Evolutionary conservation across 106 monocot species (phyloP), one percentile per base, ranked within the genome.

Genomic region (Phalaenopsis equestris): DNA sequence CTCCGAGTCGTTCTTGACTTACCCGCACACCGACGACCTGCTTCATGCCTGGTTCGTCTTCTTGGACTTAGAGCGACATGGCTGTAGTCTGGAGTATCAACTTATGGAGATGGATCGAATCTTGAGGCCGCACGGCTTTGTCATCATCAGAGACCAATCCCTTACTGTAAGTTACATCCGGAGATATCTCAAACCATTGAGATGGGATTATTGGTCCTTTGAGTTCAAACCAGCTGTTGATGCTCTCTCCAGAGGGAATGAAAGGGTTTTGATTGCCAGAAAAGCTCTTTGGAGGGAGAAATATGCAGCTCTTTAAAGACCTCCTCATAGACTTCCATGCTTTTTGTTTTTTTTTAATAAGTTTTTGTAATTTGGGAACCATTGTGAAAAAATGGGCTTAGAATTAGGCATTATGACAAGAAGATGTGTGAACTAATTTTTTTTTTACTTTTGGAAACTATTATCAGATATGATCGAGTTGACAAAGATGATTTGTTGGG

Each of bases 31-130:
- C 19, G 93, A 96, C 38, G 96, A 96, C 80, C 83, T 96, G 1
- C 90, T 96, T 83, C 96, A 96, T 79, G 85, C 91, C 23, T 91
- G 91, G 90, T 81, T 79, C 10, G 38, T 96, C 6, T 89, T 96
- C 70, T 96, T 93, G 36, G 82, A 89, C 38, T 78, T 90, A 73
- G 87, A 90, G 57, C 86, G 79, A 12, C 83, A 78, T 8, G 93
- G 88, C 10, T 93, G 96, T 47, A 83, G 96, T 38, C 48, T 86
- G 42, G 96, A 93, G 58, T 93, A 96, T 84, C 83, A 93, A 39
- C 89, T 96, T 14, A 84, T 96, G 17, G 96, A 96, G 81, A 93
- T 93, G 90, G 96, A 96, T 75, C 85, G 96, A 5, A 90, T 96
- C 6, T 75, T 96, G 46, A 82, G 96, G 9, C 96, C 93, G 8